Conservation (phyloP, 2,329 filamentous ascomycete genomes). For the Zelopaecilomyces penicillatus region DNA sequence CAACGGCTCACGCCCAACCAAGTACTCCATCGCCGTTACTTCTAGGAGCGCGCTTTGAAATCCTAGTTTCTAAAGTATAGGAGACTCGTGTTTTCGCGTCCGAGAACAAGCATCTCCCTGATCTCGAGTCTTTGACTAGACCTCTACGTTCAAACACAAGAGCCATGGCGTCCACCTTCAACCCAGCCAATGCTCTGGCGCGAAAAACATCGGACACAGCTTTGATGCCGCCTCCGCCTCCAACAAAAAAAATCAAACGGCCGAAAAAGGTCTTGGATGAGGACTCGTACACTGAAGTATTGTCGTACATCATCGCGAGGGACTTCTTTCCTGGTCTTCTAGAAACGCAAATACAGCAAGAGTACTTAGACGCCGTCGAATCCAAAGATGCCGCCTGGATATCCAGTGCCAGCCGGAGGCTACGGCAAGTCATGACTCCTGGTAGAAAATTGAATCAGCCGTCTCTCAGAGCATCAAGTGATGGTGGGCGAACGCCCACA, state of each 20-base stretch:
- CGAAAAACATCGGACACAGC: constrained; percentile 62
- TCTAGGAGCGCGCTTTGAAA: no score
- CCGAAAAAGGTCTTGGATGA: constrained; percentile 85
- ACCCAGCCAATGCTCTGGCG: constrained; percentile 49
- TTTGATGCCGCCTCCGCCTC: constrained; percentile 77
- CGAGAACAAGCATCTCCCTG: no score
- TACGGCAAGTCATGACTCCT: constrained; percentile 76
- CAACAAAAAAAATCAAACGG: constrained; percentile 81
- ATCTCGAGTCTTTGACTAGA: no score
- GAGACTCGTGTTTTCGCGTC: no score
- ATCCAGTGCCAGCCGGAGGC: constrained; percentile 61
- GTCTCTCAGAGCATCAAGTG: constrained; percentile 15
- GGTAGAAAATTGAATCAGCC: constrained; percentile 33
- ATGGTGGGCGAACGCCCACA: constrained; percentile 49
- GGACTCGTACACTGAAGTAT: constrained; percentile 80
- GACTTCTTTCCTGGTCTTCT: constrained; percentile 94
- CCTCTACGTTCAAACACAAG: no score
- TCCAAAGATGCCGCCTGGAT: constrained; percentile 85
- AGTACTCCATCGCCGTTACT: no score
- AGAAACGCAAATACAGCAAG: constrained; percentile 78
- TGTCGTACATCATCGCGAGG: constrained; percentile 89
- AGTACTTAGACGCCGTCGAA: constrained; percentile 85
- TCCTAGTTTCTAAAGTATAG: no score
- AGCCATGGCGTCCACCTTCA: constrained; percentile 28
- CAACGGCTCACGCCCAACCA: no score